Base-by-base conservation (phyloP, 371 early-diverging fungal genomes). In the Catenaria anguillulae region DNA sequence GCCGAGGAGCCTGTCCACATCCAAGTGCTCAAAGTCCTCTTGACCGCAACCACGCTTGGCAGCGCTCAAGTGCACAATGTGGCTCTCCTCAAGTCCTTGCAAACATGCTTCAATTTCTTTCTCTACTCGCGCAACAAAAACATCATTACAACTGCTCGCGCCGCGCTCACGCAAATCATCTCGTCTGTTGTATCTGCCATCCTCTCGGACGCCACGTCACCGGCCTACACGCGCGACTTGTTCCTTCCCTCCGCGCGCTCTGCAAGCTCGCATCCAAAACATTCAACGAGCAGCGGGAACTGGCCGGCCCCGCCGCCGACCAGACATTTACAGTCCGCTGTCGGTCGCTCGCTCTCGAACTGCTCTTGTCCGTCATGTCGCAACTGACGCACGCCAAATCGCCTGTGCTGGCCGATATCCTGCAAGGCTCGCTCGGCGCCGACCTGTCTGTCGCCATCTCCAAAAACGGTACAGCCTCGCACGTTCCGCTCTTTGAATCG, bases 241-340 rank as follows among this genome's bases (percentile, higher is more conserved):
- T 90, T 87, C 45, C 72, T 91, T 26, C 85, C 93, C 85, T 97
- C 70, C 84, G 95, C 17, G 89, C 94, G 1, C 77, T 97, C 31
- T 93, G 93, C 75, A 89, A 89, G 66, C 78, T 94, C n/a, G 88
- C 89, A 26, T 90, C 92, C 81, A 83, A 87, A 54, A 67, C 74
- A 34, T 72, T 82, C 52, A 70, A 78, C 23, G 73, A 68, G 46
- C 66, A 68, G 17, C 8, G 56, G 4, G 17, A 4, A 23, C 19
- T 23, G 8, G 45, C 21, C 10, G 55, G 6, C 62, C 40, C 52
- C 48, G 59, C 15, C 2, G 43, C 42, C 21, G 61, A 61, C 29
- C 4, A 58, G 26, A 56, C 61, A 15, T 61, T 56, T 15, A 61
- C 61, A 1, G 52, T 50, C 6, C 61, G 61, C 4, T 61, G 61